Evolutionary conservation across 1,284 basidiomycete species (phyloP), one percentile per base, ranked within the genome.

Genomic region (Quambalaria eucalypti): DNA sequence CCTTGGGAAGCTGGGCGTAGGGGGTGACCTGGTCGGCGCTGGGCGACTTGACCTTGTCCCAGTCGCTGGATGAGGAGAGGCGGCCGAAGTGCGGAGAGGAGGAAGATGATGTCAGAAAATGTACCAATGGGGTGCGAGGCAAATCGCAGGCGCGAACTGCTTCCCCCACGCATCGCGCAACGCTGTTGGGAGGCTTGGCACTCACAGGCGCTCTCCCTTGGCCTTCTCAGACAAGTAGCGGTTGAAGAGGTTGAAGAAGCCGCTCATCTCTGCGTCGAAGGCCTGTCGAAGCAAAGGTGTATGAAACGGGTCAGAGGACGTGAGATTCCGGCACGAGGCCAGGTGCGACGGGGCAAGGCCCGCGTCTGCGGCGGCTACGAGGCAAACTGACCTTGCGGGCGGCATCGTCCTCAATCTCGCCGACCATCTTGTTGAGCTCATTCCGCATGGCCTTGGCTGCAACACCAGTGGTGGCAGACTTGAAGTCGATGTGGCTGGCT

Each of bases 191-290:
- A 25, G 5, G 23, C 23, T 21, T 9, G 4, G n/a, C 2, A 65
- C 88, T 72, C 76, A 95, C 92, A 98, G 85, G 80, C 92, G 90
- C 74, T 88, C 84, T 73, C 85, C 88, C 81, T 95, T 88, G 54
- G 95, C 93, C 68, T 90, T 88, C 78, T 97, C 91, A 28, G 87
- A 81, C 68, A 99, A 85, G 80, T 93, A 99, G 64, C 95, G 88
- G 76, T 91, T 97, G 82, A 98, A 99, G 74, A 99, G 88, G 77
- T 87, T 87, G 84, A 97, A 98, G 82, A 98, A 99, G 59, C 87
- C 86, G 75, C 93, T 87, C 95, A 98, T 98, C 81, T 99, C 91
- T 46, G 86, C 87, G 77, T 96, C 90, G 79, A 98, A 97, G 19
- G 87, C 87, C 89, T 93, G 51, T n/a, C n/a, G n/a, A n/a, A n/a